Evolutionary conservation across 805 yeast species (phyloP).

Genomic region (Zygotorulaspora chibaensis): DNA sequence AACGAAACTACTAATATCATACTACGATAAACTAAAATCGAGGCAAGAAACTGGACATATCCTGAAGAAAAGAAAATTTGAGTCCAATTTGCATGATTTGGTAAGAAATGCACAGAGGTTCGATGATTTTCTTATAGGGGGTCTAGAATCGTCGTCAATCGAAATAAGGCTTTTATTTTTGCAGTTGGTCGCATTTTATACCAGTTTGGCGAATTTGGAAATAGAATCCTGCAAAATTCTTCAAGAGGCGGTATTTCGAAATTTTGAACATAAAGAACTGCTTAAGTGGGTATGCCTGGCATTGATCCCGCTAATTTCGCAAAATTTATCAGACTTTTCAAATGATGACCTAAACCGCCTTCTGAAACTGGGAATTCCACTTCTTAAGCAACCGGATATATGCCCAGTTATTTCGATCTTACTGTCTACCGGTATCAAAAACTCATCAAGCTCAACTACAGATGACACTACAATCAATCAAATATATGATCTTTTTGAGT

Average conservation of each 20-base stretch:
- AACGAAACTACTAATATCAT: constrained; percentile 15
- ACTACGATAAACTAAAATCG: constrained; percentile 10
- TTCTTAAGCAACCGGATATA: constrained; percentile 24
- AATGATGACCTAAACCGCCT: constrained; percentile 20
- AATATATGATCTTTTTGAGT: constrained; percentile 47
- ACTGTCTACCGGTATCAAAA: constrained; percentile 21
- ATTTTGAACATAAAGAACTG: constrained; percentile 17
- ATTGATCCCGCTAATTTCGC: constrained; percentile 23
- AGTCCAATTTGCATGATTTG: constrained; percentile 9
- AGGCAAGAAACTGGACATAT: constrained; percentile 3
- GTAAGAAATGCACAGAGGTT: constrained; percentile 15
- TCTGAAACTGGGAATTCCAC: constrained; percentile 34
- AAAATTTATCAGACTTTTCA: constrained; percentile 4
- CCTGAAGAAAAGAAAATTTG: constrained; percentile 23
- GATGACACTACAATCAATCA: constrained; percentile 45
- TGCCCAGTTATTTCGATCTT: constrained; percentile 27
- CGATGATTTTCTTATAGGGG: constrained; percentile 17
- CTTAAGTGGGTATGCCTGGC: constrained; percentile 22
- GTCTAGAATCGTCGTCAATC: constrained; percentile 12
- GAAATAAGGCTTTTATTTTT: constrained; percentile 15
- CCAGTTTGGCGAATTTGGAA: constrained; percentile 7
- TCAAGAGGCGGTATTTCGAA: constrained; percentile 10
- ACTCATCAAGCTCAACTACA: constrained; percentile 13
- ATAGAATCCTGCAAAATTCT: constrained; percentile 5
- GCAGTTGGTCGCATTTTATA: constrained; percentile 21